These are phyloP conservation scores for Phytopythium helicoides DNA, from an alignment of 352 stramenopile species.

Conservation along the genomic window DNA sequence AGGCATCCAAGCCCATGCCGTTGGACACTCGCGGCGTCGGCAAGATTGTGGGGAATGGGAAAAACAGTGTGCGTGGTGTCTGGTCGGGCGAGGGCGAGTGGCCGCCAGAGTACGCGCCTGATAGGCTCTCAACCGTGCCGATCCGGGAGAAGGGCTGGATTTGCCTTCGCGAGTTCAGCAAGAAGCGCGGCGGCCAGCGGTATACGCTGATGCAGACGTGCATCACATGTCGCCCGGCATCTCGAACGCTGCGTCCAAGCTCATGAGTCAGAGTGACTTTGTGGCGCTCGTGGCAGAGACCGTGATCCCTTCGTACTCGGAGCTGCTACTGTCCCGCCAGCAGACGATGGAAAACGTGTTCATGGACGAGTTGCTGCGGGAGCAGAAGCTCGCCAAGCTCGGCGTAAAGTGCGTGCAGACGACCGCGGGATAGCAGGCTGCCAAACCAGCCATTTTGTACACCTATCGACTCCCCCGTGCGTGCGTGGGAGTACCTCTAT, in stretches of 20 bases:
- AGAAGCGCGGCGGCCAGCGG: background rate
- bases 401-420: too few species aligned
- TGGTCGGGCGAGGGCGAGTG: conserved; percentile 35
- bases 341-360: conserved; percentile 35
- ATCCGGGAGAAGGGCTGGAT: conserved; percentile 34
- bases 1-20: conserved; percentile 1
- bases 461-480: too few species aligned
- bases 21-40: background rate
- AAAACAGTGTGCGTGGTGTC: conserved; percentile 1
- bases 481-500: too few species aligned
- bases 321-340: conserved; percentile 27
- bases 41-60: background rate
- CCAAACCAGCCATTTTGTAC: too few species aligned
- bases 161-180: background rate
- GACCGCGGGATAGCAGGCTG: too few species aligned
- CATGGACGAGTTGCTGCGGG: conserved; percentile 35
- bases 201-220: conserved; percentile 26
- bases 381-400: conserved; percentile 1
- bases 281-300: conserved; percentile 27
- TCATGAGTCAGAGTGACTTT: conserved; percentile 15
- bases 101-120: conserved; percentile 21
- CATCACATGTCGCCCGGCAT: conserved; percentile 32
- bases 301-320: conserved; percentile 34
- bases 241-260: background rate
- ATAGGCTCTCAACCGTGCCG: conserved; percentile 19